Evolutionary conservation across 768 basidiomycete species (phyloP).

Genomic region (Termitomyces sp.): DNA sequence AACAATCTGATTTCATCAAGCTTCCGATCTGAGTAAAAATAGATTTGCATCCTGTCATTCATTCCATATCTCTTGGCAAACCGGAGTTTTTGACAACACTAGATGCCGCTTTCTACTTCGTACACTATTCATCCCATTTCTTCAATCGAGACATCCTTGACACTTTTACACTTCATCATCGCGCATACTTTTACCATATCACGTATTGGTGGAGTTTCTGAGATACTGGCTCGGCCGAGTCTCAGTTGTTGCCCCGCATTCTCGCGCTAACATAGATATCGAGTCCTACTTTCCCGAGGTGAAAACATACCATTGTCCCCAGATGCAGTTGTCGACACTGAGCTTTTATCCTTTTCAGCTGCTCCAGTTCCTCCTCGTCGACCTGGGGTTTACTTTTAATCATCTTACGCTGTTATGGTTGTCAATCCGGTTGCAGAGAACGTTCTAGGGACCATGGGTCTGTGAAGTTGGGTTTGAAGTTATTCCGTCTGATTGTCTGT

Average conservation of each 20-base stretch:
- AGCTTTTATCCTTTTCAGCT: not conserved
- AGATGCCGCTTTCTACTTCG: not conserved
- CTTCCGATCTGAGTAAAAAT: too few relatives aligned
- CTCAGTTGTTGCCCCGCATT: not conserved
- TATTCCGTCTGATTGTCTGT: not conserved
- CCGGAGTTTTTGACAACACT: not conserved
- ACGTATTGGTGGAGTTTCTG: not conserved
- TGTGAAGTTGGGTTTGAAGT: slow-evolving; percentile 7
- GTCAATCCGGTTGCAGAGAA: slow-evolving; percentile 56
- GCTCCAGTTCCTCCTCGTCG: not conserved
- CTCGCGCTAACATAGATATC: not conserved
- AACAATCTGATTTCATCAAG: too few relatives aligned
- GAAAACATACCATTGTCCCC: not conserved
- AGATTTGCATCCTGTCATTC: too few relatives aligned
- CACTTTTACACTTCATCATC: not conserved
- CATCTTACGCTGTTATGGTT: slow-evolving; percentile 25
- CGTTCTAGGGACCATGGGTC: slow-evolving; percentile 64
- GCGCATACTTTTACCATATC: not conserved
- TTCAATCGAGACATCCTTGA: not conserved
- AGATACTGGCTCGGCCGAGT: not conserved
- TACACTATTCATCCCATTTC: not conserved
- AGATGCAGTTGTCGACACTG: not conserved
- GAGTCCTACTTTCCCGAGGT: not conserved
- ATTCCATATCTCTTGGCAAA: not conserved
- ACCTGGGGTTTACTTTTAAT: not conserved